These are phyloP conservation scores for Sorghum bicolor DNA, from an alignment of 176 grass and related monocot species.

Conservation along the genomic window DNA sequence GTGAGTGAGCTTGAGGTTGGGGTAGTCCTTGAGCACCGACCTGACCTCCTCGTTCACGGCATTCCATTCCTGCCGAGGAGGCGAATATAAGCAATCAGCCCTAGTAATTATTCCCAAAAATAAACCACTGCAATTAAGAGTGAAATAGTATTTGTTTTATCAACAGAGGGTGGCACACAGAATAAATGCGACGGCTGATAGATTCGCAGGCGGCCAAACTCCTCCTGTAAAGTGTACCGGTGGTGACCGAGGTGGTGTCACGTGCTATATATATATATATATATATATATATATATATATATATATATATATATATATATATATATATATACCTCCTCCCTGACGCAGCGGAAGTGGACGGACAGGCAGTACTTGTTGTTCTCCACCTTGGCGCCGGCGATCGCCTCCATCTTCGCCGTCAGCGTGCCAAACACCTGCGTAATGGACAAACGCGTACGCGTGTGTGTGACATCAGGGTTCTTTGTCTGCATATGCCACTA, in stretches of 20 bases:
- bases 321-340: conserved; percentile 76
- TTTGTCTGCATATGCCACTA: no score
- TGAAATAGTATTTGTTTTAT: not conserved
- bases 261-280: no score
- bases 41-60: conserved; percentile 48
- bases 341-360: conserved; percentile 77
- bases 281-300: no score
- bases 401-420: conserved; percentile 50
- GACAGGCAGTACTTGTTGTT: conserved; percentile 91
- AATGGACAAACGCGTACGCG: no score
- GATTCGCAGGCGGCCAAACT: not conserved
- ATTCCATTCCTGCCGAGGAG: conserved; percentile 46
- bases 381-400: conserved; percentile 60
- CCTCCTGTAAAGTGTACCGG: not conserved
- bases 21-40: conserved; percentile 67
- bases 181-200: not conserved
- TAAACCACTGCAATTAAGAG: not conserved
- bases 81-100: no score
- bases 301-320: no score
- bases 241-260: not conserved
- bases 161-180: not conserved
- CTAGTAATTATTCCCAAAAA: not conserved
- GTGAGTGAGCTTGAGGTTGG: conserved; percentile 49
- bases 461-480: no score
- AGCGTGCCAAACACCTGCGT: conserved; percentile 48